A percentile compares a stretch with the other conserved stretches of the same genome.
phyloP scores from a whole-genome alignment of 2,329 filamentous ascomycete genomes.

The Colletotrichum sojae region DNA sequence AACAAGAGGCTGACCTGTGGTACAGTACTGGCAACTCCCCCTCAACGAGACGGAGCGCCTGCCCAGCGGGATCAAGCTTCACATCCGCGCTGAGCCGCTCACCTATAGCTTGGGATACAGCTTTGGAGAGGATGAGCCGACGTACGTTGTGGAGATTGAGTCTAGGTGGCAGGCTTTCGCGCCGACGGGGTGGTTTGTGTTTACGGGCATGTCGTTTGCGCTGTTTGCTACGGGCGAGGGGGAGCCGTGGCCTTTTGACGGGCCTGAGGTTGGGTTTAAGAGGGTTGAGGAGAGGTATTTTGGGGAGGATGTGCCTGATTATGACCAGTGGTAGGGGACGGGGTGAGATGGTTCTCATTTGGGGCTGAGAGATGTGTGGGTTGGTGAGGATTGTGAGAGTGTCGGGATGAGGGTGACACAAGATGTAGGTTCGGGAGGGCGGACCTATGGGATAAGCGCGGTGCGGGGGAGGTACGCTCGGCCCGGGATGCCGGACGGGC shows the following conservation, averaged over 20 bases:
- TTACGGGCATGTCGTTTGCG: slow-evolving; percentile 42
- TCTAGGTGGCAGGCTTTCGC: slow-evolving; percentile 37
- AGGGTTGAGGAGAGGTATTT: slow-evolving; percentile 42
- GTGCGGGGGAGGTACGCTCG: slow-evolving; percentile 22
- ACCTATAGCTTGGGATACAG: slow-evolving; percentile 45
- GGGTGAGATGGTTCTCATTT: too few species aligned
- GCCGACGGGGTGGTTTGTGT: slow-evolving; percentile 37
- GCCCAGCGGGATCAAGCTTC: slow-evolving; percentile 28
- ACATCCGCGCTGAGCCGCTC: slow-evolving; percentile 43
- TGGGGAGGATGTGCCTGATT: slow-evolving; percentile 40
- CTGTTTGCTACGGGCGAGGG: slow-evolving; percentile 44
- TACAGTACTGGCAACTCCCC: slow-evolving; percentile 27
- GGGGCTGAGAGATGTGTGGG: not conserved
- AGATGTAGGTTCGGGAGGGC: not conserved
- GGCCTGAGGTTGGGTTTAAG: slow-evolving; percentile 42
- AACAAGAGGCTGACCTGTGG: not conserved
- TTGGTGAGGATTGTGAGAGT: too few species aligned
- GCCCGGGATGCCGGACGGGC: slow-evolving; percentile 30
- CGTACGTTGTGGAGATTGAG: slow-evolving; percentile 34
- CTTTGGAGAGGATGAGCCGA: slow-evolving; percentile 12
- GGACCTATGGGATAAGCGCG: not conserved
- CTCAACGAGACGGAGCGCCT: slow-evolving; percentile 25
- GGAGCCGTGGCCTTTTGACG: slow-evolving; percentile 43
- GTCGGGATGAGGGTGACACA: not conserved
- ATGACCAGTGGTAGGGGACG: slow-evolving; percentile 9